Conservation (phyloP, 768 basidiomycete species). For the Boletus fagicola region DNA sequence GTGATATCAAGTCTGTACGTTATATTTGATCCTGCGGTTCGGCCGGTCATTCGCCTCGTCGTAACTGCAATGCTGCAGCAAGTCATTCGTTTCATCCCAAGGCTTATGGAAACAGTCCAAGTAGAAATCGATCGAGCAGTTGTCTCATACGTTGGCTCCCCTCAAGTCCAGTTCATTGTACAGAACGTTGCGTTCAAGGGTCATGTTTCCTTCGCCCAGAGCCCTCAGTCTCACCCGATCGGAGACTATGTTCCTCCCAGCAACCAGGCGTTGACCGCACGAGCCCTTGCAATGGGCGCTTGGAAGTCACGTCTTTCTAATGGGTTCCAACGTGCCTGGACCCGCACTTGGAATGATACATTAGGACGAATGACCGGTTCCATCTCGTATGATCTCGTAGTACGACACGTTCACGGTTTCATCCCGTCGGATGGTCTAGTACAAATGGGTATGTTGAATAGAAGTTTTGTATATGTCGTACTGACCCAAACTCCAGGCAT, state of each 20-base stretch:
- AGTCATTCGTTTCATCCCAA: conserved; percentile 64
- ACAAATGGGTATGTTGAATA: conserved; percentile 30
- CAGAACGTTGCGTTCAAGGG: conserved; percentile 53
- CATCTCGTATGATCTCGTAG: conserved; percentile 48
- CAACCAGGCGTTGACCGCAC: conserved; percentile 28
- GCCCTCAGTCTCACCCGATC: conserved; percentile 34
- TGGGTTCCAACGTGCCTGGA: conserved; percentile 63
- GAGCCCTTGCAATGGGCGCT: conserved; percentile 49
- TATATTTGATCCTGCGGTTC: conserved; percentile 55
- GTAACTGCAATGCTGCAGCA: conserved; percentile 56
- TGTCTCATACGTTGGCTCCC: conserved; percentile 49
- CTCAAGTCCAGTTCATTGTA: conserved; percentile 50
- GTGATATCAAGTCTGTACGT: conserved; percentile 38
- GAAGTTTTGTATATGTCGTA: not conserved
- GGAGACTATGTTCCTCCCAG: conserved; percentile 14
- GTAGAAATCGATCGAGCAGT: conserved; percentile 61
- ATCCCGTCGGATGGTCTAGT: conserved; percentile 26
- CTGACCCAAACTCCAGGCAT: conserved; percentile 13
- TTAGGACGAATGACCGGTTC: conserved; percentile 63
- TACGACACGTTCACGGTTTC: conserved; percentile 47
- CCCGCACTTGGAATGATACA: conserved; percentile 68
- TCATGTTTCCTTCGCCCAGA: conserved; percentile 52
- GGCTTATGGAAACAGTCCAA: conserved; percentile 62
- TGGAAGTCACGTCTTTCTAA: conserved; percentile 61
- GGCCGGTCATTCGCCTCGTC: conserved; percentile 57